A percentile compares a stretch with the other conserved stretches of the same genome.
phyloP scores from a whole-genome alignment of 345 rosid species.

The Nephelium lappaceum region DNA sequence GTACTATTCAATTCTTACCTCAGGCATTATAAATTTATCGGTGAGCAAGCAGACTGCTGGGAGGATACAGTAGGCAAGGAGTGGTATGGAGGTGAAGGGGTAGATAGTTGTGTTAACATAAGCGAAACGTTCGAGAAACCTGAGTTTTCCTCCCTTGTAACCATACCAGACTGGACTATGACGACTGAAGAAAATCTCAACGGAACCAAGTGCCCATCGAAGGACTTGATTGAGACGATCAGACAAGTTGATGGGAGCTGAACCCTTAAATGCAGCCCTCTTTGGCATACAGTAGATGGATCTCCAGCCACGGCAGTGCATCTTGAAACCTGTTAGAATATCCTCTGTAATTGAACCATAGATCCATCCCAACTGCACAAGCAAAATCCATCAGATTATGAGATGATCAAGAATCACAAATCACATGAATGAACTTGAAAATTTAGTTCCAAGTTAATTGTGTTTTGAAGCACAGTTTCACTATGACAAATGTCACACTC shows the following conservation, averaged over 20 bases:
- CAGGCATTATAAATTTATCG: slow-evolving; percentile 97
- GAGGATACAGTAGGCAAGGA: slow-evolving; percentile 87
- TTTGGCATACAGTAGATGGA: slow-evolving; percentile 97
- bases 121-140: slow-evolving; percentile 92
- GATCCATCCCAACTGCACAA: slow-evolving; percentile 90
- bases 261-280: slow-evolving; percentile 91
- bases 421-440: background rate
- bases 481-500: no score
- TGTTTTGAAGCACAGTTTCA: no score
- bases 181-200: slow-evolving; percentile 96
- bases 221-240: slow-evolving; percentile 98
- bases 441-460: no score
- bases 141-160: slow-evolving; percentile 88
- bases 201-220: slow-evolving; percentile 98
- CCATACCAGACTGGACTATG: slow-evolving; percentile 93
- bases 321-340: slow-evolving; percentile 96
- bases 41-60: slow-evolving; percentile 95
- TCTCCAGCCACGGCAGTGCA: slow-evolving; percentile 99
- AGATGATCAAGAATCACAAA: slow-evolving; percentile 12
- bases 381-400: slow-evolving; percentile 18
- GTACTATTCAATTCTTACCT: slow-evolving; percentile 43
- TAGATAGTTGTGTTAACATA: slow-evolving; percentile 92
- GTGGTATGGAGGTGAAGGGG: slow-evolving; percentile 92
- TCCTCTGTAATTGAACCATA: slow-evolving; percentile 98
- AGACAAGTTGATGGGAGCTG: slow-evolving; percentile 93